These are phyloP conservation scores for Lactifluus echinatus DNA, from an alignment of 768 basidiomycete genomes.

Conservation along the genomic window DNA sequence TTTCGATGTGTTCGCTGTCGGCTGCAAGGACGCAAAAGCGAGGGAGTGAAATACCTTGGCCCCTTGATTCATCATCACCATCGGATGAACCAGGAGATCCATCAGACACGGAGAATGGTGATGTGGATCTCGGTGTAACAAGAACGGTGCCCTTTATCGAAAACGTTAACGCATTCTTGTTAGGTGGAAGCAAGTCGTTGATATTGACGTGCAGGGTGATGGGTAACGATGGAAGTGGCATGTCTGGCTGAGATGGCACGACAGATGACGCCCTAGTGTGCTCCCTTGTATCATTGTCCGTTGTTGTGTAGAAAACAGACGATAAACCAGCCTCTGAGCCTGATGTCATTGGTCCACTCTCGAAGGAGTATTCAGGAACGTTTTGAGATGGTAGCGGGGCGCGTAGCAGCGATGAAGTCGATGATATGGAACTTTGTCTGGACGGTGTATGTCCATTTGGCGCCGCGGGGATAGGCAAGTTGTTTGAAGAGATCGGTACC, in stretches of 20 bases:
- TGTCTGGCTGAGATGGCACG: conserved; percentile 21
- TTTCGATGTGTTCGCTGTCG: conserved; percentile 51
- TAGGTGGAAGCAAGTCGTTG: conserved; percentile 61
- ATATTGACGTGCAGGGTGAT: conserved; percentile 74
- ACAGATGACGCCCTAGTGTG: conserved; percentile 34
- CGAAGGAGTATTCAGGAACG: conserved; percentile 70
- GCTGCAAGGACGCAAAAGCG: conserved; percentile 61
- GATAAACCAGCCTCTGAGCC: conserved; percentile 34
- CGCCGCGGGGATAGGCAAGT: conserved; percentile 5
- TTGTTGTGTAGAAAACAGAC: conserved; percentile 33
- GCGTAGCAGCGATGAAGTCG: conserved; percentile 60
- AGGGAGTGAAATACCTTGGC: conserved; percentile 52
- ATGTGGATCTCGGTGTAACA: conserved; percentile 37
- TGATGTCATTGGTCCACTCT: conserved; percentile 48
- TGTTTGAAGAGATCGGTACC: conserved; percentile 5
- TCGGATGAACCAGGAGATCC: conserved; percentile 20
- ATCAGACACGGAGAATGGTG: conserved; percentile 24
- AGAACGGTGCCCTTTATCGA: conserved; percentile 57
- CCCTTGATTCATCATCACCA: conserved; percentile 26
- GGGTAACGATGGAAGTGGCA: conserved; percentile 42
- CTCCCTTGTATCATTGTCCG: conserved; percentile 28
- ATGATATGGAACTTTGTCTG: conserved; percentile 25
- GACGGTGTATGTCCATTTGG: conserved; percentile 30
- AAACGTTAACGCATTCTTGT: conserved; percentile 58
- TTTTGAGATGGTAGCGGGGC: conserved; percentile 61